Conservation (phyloP, 495 filamentous ascomycete species). For the Melanomma pulvis-pyrius region DNA sequence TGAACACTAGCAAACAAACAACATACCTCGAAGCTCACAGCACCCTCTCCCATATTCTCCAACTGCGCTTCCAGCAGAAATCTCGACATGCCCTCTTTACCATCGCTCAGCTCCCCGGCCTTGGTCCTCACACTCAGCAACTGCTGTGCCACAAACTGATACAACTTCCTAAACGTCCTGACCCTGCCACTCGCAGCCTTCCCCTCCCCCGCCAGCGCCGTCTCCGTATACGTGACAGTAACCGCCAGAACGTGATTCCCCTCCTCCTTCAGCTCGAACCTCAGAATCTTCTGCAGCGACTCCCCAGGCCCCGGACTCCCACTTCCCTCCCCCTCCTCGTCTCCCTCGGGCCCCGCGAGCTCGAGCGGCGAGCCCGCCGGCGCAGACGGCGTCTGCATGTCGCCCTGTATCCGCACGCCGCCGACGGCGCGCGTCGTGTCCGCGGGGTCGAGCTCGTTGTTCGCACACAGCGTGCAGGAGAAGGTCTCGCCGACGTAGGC, state of each 20-base stretch:
- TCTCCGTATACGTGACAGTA: conserved; percentile 85
- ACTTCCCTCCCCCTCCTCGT: conserved; percentile 33
- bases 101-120: conserved; percentile 60
- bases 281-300: conserved; percentile 79
- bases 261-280: conserved; percentile 89
- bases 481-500: conserved; percentile 97
- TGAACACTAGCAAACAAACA: conserved; percentile 11
- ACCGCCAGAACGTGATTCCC: conserved; percentile 93
- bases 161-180: conserved; percentile 90
- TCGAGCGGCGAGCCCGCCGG: conserved; percentile 56
- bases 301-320: conserved; percentile 64
- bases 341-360: conserved; percentile 46
- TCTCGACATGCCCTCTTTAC: conserved; percentile 48
- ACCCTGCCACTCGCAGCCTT: conserved; percentile 57
- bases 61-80: conserved; percentile 80
- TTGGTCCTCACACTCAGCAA: conserved; percentile 91
- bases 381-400: conserved; percentile 88
- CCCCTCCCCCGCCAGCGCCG: conserved; percentile 47
- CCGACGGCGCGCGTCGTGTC: conserved; percentile 54
- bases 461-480: conserved; percentile 88
- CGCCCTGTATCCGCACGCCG: conserved; percentile 79
- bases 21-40: conserved; percentile 63
- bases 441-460: conserved; percentile 69
- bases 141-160: conserved; percentile 91
- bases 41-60: conserved; percentile 82